Evolutionary conservation across 306 rosid species (phyloP).

Genomic region (Heteromeles arbutifolia): DNA sequence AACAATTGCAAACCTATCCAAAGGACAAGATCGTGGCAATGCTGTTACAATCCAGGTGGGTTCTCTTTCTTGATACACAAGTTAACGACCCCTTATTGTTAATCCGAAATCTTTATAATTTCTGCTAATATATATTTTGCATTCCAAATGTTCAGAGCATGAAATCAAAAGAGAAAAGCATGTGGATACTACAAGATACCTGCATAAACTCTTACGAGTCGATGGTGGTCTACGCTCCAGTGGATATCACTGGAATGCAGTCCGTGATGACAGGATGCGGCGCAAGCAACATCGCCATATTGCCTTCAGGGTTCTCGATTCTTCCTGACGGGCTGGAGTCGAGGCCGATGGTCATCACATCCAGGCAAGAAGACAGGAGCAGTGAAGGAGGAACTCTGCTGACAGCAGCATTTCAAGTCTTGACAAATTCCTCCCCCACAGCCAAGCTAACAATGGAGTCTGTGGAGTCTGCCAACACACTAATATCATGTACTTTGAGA

Average conservation of each 20-base stretch:
- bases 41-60: slow-evolving; percentile 80
- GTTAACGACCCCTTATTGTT: background rate
- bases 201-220: slow-evolving; percentile 82
- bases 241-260: slow-evolving; percentile 68
- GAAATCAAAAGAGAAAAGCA: slow-evolving; percentile 63
- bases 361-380: slow-evolving; percentile 56
- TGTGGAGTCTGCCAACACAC: slow-evolving; percentile 71
- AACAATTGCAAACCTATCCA: slow-evolving; percentile 70
- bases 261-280: slow-evolving; percentile 91
- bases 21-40: slow-evolving; percentile 97
- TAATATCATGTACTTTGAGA: slow-evolving; percentile 69
- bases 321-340: slow-evolving; percentile 78
- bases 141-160: slow-evolving; percentile 40
- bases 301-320: slow-evolving; percentile 92
- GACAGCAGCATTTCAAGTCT: slow-evolving; percentile 74
- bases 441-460: slow-evolving; percentile 79
- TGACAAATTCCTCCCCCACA: slow-evolving; percentile 70
- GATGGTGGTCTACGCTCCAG: slow-evolving; percentile 80
- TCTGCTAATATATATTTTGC: background rate
- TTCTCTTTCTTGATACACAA: slow-evolving; percentile 4
- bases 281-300: slow-evolving; percentile 72
- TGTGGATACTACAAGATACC: slow-evolving; percentile 91
- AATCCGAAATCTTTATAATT: slow-evolving; percentile 2
- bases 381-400: slow-evolving; percentile 81
- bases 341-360: slow-evolving; percentile 70